Conservation (phyloP, 257 asterid genomes). For the Solanum commersonii region DNA sequence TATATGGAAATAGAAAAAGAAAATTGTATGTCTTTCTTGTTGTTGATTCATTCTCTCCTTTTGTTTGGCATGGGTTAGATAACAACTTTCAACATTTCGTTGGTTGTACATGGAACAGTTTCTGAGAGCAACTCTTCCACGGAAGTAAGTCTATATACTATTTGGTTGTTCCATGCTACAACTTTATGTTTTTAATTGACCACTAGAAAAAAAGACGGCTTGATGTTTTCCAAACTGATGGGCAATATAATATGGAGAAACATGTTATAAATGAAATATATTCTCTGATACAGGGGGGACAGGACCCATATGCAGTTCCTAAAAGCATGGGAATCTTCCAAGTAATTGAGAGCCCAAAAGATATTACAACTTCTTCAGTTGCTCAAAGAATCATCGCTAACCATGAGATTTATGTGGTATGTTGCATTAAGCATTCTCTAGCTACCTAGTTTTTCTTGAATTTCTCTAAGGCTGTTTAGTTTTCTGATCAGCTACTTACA, state of each 20-base stretch:
- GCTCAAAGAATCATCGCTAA: constrained; percentile 82
- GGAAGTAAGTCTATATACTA: constrained; percentile 35
- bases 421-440: constrained; percentile 22
- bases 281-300: constrained; percentile 39
- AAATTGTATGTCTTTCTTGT: background rate
- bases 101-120: constrained; percentile 74
- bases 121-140: constrained; percentile 47
- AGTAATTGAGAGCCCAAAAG: constrained; percentile 64
- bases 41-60: background rate
- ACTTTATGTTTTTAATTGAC: background rate
- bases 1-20: background rate
- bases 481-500: background rate
- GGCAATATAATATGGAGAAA: background rate
- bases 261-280: constrained; percentile 1
- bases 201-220: background rate
- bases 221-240: background rate
- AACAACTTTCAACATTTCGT: constrained; percentile 81
- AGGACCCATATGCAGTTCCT: constrained; percentile 72
- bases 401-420: constrained; percentile 69
- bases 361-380: constrained; percentile 67
- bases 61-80: constrained; percentile 8
- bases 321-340: constrained; percentile 69
- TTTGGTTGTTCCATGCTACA: background rate
- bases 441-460: background rate
- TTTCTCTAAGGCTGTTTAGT: background rate